Conservation (phyloP, 441 rosid species). For the Populus hybrid region DNA sequence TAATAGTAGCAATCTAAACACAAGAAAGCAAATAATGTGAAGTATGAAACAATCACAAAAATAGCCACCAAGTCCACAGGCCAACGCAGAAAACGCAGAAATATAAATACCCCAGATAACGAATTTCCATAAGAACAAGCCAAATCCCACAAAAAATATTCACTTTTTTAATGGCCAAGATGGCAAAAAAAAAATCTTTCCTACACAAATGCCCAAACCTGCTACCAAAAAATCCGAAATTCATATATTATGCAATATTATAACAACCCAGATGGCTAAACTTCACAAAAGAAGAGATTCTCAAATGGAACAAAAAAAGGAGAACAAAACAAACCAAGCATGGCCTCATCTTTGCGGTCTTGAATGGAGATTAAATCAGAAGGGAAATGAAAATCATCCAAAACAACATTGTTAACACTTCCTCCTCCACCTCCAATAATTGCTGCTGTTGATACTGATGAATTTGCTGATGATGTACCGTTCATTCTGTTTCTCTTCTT, state of each 20-base stretch:
- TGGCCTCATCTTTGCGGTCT: conserved; percentile 74
- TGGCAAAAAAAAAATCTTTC: conserved; percentile 26
- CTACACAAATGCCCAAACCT: conserved; percentile 67
- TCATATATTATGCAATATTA: too few species aligned
- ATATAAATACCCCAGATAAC: too few species aligned
- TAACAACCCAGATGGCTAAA: too few species aligned
- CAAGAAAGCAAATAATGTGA: too few species aligned
- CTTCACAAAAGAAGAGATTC: too few species aligned
- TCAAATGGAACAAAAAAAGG: too few species aligned
- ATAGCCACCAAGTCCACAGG: too few species aligned
- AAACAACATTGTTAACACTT: conserved; percentile 35
- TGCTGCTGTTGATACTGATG: conserved; percentile 73
- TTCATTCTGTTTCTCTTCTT: conserved; percentile 34
- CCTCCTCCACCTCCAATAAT: conserved; percentile 63
- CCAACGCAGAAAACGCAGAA: too few species aligned
- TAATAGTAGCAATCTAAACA: too few species aligned
- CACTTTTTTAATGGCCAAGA: conserved; percentile 37
- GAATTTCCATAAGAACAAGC: neutral
- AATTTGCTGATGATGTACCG: conserved; percentile 74
- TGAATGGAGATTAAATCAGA: conserved; percentile 43
- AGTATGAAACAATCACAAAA: too few species aligned
- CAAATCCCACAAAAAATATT: conserved; percentile 23
- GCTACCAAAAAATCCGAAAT: conserved; percentile 18
- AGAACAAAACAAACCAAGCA: conserved; percentile 38
- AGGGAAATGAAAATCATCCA: conserved; percentile 49